Evolutionary conservation across 192 early-diverging fungal species (phyloP), one percentile per base, ranked within the genome.

Genomic region (Phlyctochytrium bullatum): DNA sequence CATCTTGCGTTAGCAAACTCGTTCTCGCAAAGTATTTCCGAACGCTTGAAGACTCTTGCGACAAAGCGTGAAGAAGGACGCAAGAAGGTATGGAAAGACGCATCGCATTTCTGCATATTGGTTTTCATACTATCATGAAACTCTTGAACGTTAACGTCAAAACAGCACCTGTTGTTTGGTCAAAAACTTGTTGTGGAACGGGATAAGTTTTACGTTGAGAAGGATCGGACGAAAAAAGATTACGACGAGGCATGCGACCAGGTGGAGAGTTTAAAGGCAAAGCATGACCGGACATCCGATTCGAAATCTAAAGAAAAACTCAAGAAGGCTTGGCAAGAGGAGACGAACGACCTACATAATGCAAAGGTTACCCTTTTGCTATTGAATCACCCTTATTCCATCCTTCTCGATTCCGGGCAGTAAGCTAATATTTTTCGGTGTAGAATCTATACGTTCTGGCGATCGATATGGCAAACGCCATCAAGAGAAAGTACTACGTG

Each of bases 401-500:
- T 57, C 10, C 54, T 4, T 57, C 25, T 57, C 14, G 54, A 20
- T 14, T 50, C 20, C 40, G 20, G 10, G 40, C 40, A 10, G 10
- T 20, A 14, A 14, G 10, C 40, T 20, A 50, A 50, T 20, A 62
- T 0, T 23, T 54, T 31, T 23, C 58, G 1, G 16, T 20, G 10
- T 74, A 91, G 87, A 92, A 90, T 62, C 54, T 85, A 3, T 91
- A 92, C 63, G 65, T 91, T 24, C 68, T 92, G 25, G 63, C 84
- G 1, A 65, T 92, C 36, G 80, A 71, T 20, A 78, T 80, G 12
- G 76, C 89, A 4, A 90, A 92, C 64, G 80, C 88, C 27, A 76
- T 80, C 36, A 83, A 89, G 30, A 61, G 74, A 54, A 82, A 85
- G 61, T 89, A 87, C 62, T 88, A 80, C 63, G 72, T 85, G 33